Conservation (phyloP, 495 filamentous ascomycete genomes). For the Melanomma pulvis-pyrius region DNA sequence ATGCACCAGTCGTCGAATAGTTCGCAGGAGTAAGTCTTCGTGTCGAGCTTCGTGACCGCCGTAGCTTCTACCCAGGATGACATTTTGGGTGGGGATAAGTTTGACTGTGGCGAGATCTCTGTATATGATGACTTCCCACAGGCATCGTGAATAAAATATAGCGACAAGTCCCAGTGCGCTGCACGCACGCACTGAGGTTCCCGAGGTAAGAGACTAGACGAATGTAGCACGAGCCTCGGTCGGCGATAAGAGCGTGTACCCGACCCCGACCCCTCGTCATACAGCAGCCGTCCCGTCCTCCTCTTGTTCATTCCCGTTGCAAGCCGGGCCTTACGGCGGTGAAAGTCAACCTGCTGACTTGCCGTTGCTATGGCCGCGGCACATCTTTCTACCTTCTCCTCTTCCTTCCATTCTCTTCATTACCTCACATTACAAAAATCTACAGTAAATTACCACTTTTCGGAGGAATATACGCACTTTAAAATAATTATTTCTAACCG, state of each 20-base stretch:
- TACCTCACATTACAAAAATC: background rate
- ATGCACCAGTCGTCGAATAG: slow-evolving; percentile 71
- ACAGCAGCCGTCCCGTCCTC: background rate
- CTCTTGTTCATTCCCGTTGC: background rate
- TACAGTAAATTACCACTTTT: background rate
- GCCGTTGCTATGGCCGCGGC: background rate
- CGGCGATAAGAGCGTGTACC: background rate
- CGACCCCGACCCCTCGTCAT: background rate
- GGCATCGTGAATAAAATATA: background rate
- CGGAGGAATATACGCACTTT: background rate
- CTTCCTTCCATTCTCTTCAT: background rate
- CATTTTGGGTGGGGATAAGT: background rate
- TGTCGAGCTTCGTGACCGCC: slow-evolving; percentile 55
- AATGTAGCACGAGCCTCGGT: background rate
- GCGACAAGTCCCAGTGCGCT: too few relatives aligned
- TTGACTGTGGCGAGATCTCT: background rate
- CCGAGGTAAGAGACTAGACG: background rate
- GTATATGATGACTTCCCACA: background rate
- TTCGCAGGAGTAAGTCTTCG: slow-evolving; percentile 62
- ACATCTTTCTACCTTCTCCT: slow-evolving; percentile 1
- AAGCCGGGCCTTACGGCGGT: background rate
- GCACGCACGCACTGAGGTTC: too few relatives aligned
- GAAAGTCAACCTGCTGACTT: slow-evolving; percentile 1
- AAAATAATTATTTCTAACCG: background rate
- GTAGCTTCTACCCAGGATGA: slow-evolving; percentile 62